Percentiles rank a stretch among this genome's conserved stretches.
Evolutionary conservation across 208 protist species (phyloP).

Genomic region (Crithidia brevicula): DNA sequence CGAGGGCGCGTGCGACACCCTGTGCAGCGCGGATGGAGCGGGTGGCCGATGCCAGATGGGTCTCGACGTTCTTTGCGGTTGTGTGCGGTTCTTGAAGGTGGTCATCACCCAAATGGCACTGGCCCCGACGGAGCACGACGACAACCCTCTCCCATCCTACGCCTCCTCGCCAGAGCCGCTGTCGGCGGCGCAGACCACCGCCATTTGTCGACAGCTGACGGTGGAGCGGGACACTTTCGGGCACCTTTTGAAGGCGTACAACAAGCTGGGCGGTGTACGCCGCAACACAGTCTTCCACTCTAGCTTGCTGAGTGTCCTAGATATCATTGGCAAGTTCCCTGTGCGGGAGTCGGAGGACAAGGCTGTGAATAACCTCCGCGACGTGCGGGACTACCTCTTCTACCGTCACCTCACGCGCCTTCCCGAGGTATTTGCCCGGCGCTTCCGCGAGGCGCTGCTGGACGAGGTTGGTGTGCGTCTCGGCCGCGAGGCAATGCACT

Average conservation of each 20-base stretch:
- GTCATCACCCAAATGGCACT: slow-evolving; percentile 44
- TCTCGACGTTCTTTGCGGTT: slow-evolving; percentile 59
- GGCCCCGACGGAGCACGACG: slow-evolving; percentile 14
- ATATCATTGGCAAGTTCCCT: slow-evolving; percentile 43
- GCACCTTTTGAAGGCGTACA: slow-evolving; percentile 57
- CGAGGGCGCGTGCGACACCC: slow-evolving; percentile 48
- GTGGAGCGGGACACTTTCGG: slow-evolving; percentile 70
- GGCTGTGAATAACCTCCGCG: slow-evolving; percentile 42
- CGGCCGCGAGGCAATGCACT: slow-evolving; percentile 45
- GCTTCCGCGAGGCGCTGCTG: slow-evolving; percentile 57
- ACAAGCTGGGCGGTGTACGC: slow-evolving; percentile 49
- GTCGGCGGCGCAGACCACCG: slow-evolving; percentile 32
- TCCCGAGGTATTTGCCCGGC: slow-evolving; percentile 41
- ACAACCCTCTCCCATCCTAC: slow-evolving; percentile 43
- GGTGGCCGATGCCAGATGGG: slow-evolving; percentile 36
- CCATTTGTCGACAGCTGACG: slow-evolving; percentile 64
- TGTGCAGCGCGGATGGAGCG: slow-evolving; percentile 19
- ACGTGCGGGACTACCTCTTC: slow-evolving; percentile 70
- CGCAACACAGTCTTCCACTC: slow-evolving; percentile 76
- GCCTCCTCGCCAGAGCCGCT: slow-evolving; percentile 34
- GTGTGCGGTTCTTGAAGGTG: slow-evolving; percentile 60
- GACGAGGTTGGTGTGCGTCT: slow-evolving; percentile 45
- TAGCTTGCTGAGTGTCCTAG: slow-evolving; percentile 48
- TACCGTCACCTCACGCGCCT: slow-evolving; percentile 49
- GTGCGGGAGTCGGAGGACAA: slow-evolving; percentile 26